A percentile compares a stretch with the other conserved stretches of the same genome.
phyloP scores from a whole-genome alignment of 306 rosid species.

The Malus sylvestris region DNA sequence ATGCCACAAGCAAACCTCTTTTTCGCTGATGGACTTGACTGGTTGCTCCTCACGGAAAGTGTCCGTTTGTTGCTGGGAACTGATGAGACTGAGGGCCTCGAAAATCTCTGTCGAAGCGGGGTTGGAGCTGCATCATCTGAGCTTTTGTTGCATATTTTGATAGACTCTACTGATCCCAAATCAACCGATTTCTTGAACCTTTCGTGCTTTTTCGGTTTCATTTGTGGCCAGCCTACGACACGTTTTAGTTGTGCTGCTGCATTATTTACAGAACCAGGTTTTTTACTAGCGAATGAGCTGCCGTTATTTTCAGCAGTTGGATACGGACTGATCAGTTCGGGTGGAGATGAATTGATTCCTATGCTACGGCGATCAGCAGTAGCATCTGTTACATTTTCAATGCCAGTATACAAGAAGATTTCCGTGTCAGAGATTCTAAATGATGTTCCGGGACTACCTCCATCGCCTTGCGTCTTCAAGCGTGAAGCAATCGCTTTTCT shows the following conservation, averaged over 20 bases:
- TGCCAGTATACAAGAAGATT: conserved; percentile 70
- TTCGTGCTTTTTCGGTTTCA: conserved; percentile 46
- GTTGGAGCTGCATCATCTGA: conserved; percentile 55
- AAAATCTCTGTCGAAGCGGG: conserved; percentile 72
- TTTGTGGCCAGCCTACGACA: conserved; percentile 59
- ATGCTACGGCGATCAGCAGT: conserved; percentile 38
- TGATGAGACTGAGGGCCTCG: conserved; percentile 35
- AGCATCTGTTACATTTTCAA: conserved; percentile 47
- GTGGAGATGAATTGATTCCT: conserved; percentile 47
- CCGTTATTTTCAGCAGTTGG: conserved; percentile 27
- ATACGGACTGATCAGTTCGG: conserved; percentile 32
- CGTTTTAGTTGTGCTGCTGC: conserved; percentile 60
- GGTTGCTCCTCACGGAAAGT: conserved; percentile 80
- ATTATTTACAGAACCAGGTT: conserved; percentile 57
- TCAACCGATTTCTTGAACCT: conserved; percentile 31
- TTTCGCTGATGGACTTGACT: conserved; percentile 92
- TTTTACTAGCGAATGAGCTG: conserved; percentile 29
- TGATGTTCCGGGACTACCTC: conserved; percentile 84
- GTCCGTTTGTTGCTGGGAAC: conserved; percentile 70
- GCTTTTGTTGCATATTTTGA: conserved; percentile 30
- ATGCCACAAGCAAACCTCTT: conserved; percentile 81
- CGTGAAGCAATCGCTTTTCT: conserved; percentile 83
- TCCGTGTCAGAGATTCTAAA: conserved; percentile 73
- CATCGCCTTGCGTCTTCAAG: conserved; percentile 62
- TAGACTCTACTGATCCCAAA: conserved; percentile 42